Evolutionary conservation across 1,284 basidiomycete genomes (phyloP).

Genomic region (Rhodotorula glutinis): DNA sequence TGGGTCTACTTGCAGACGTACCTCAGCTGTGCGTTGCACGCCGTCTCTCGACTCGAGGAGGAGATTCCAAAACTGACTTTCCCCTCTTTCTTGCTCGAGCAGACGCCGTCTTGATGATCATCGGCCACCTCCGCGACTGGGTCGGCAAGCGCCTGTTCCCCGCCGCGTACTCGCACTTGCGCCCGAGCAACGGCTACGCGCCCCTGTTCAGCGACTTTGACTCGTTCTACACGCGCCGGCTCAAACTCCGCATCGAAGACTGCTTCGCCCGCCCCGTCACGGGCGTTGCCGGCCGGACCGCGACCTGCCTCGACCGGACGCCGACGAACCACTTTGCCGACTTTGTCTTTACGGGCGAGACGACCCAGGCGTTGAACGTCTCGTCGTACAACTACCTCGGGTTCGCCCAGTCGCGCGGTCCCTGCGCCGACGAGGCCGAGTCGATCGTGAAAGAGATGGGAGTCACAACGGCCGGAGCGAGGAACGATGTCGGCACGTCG

Average conservation of each 20-base stretch:
- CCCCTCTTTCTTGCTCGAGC: background rate
- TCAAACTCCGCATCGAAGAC: slow-evolving; percentile 92
- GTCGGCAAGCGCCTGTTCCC: slow-evolving; percentile 81
- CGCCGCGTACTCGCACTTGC: slow-evolving; percentile 71
- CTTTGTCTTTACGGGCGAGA: slow-evolving; percentile 74
- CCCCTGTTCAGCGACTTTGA: slow-evolving; percentile 98
- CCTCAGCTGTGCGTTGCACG: slow-evolving; percentile 42
- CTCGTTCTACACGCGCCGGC: slow-evolving; percentile 95
- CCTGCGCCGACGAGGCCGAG: slow-evolving; percentile 73
- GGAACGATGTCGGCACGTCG: slow-evolving; percentile 76
- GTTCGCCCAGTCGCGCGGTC: slow-evolving; percentile 89
- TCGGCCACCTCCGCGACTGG: slow-evolving; percentile 94
- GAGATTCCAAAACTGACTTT: slow-evolving; percentile 29
- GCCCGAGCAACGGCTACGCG: slow-evolving; percentile 83
- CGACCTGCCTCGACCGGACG: slow-evolving; percentile 77
- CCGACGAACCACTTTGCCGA: slow-evolving; percentile 79
- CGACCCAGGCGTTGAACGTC: slow-evolving; percentile 83
- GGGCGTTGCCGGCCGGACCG: slow-evolving; percentile 91
- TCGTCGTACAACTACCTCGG: slow-evolving; percentile 99
- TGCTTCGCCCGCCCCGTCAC: slow-evolving; percentile 93
- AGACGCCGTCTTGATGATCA: slow-evolving; percentile 74
- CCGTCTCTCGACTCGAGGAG: no score
- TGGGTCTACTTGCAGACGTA: slow-evolving; percentile 45
- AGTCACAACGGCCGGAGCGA: slow-evolving; percentile 69
- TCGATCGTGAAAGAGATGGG: slow-evolving; percentile 59